Base-by-base conservation (phyloP, 345 rosid species). In the Gossypium anomalum region DNA sequence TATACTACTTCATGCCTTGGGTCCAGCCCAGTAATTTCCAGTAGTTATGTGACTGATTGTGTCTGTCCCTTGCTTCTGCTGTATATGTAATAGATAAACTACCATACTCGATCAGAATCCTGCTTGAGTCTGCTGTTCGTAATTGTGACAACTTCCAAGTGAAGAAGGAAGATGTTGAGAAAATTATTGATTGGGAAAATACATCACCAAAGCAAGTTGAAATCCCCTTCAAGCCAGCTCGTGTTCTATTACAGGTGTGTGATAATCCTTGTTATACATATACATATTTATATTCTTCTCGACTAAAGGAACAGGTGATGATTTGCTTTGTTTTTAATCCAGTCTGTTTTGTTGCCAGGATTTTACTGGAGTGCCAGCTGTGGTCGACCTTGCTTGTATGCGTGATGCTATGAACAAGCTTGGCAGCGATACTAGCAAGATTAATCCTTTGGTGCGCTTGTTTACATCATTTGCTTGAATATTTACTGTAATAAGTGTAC, bases 351-450 rank as follows among this genome's bases (percentile, higher is more conserved):
- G 63, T 73, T 76, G 52, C 61, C 87, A 96, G 99, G 99, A 93
- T 83, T 93, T 96, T 85, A 96, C 99, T 73, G 99, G 99, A n/a
- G 99, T 96, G 38, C 99, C 99, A 44, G 99, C 93, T 29, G 99
- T 93, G 47, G 98, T 96, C 64, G 99, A 96, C 79, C 99, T 96
- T 70, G 99, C 99, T 77, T 84, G 93, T 65, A 96, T 96, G 99
- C 93, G 99, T 76, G 99, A 96, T 90, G 99, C 99, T 11, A 93
- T 96, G 98, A 87, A 81, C 71, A 92, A 77, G 41, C 93, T 96
- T 23, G 97, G 97, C 53, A 84, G 98, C 80, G 99, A 96, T 78
- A 81, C 98, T 3, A 85, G 78, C 76, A 93, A 90, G 92, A 96
- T 96, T 78, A 94, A 94, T 77, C 98, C 97, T 16, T 81, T 92